Conservation (phyloP, 1,284 basidiomycete species). For the Ustilago bromivora region DNA sequence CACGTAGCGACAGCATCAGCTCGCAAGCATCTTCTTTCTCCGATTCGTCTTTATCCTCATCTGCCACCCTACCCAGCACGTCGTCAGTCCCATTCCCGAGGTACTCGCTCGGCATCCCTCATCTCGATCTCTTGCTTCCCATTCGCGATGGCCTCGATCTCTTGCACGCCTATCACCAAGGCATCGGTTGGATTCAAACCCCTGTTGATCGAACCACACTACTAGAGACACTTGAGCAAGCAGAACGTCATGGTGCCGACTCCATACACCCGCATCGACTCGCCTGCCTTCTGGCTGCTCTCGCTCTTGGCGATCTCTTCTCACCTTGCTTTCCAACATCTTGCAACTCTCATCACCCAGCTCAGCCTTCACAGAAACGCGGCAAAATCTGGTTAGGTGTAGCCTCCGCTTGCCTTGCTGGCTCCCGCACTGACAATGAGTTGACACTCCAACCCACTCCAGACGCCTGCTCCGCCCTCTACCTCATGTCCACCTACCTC, state of each 20-base stretch:
- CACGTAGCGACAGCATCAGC: slow-evolving; percentile 5
- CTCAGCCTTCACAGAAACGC: slow-evolving; percentile 12
- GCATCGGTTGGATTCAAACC: slow-evolving; percentile 36
- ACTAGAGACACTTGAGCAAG: slow-evolving; percentile 34
- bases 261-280: slow-evolving; percentile 40
- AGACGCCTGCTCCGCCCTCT: slow-evolving; percentile 41
- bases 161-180: slow-evolving; percentile 30
- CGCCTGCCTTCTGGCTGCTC: slow-evolving; percentile 35
- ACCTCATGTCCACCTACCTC: slow-evolving; percentile 38
- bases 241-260: slow-evolving; percentile 31
- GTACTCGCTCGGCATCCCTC: slow-evolving; percentile 30
- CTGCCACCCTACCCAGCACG: neutral
- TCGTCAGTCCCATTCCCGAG: slow-evolving; percentile 20
- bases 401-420: slow-evolving; percentile 32
- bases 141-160: slow-evolving; percentile 30
- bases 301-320: slow-evolving; percentile 38
- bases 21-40: neutral
- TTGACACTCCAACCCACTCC: slow-evolving; percentile 32
- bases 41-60: slow-evolving; percentile 3
- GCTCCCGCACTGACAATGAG: slow-evolving; percentile 12
- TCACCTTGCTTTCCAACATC: slow-evolving; percentile 16
- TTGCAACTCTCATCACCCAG: neutral
- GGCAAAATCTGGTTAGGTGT: slow-evolving; percentile 35
- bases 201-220: slow-evolving; percentile 33
- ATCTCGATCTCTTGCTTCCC: slow-evolving; percentile 32